Evolutionary conservation across 805 yeast genomes (phyloP).

Genomic region (Kregervanrija fluxuum): DNA sequence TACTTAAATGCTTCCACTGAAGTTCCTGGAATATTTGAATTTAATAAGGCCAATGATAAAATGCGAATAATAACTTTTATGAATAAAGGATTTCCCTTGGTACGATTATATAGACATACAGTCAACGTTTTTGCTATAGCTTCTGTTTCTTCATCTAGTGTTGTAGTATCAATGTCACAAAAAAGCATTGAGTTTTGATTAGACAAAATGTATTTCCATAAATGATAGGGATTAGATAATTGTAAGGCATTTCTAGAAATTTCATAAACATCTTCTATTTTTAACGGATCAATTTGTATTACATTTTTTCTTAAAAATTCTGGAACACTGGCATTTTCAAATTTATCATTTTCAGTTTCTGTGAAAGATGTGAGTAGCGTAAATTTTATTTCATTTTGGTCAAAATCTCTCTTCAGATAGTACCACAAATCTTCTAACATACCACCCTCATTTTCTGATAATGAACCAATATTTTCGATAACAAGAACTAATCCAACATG

Average conservation of each 20-base stretch:
- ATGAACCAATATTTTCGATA: slow-evolving; percentile 41
- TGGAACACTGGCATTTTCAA: neutral
- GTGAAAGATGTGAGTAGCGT: slow-evolving; percentile 4
- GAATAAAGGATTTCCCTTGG: slow-evolving; percentile 19
- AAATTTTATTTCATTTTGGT: slow-evolving; percentile 5
- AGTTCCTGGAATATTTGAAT: neutral
- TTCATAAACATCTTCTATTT: slow-evolving; percentile 2
- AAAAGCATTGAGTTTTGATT: neutral
- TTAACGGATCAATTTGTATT: slow-evolving; percentile 5
- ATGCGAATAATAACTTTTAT: slow-evolving; percentile 27
- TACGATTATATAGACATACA: slow-evolving; percentile 12
- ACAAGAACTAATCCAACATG: slow-evolving; percentile 36
- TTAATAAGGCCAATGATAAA: slow-evolving; percentile 13
- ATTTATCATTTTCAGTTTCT: neutral
- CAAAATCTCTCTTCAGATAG: slow-evolving; percentile 11
- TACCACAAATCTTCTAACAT: slow-evolving; percentile 26
- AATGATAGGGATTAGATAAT: slow-evolving; percentile 4
- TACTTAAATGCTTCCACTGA: neutral
- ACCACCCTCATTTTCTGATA: slow-evolving; percentile 28
- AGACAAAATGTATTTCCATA: slow-evolving; percentile 4
- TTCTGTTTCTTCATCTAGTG: neutral
- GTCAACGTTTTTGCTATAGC: slow-evolving; percentile 6
- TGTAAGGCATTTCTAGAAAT: slow-evolving; percentile 1
- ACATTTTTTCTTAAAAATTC: slow-evolving; percentile 1
- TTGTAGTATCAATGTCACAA: neutral